Conservation (phyloP, 1,284 basidiomycete species). For the Ustilago esculenta region DNA sequence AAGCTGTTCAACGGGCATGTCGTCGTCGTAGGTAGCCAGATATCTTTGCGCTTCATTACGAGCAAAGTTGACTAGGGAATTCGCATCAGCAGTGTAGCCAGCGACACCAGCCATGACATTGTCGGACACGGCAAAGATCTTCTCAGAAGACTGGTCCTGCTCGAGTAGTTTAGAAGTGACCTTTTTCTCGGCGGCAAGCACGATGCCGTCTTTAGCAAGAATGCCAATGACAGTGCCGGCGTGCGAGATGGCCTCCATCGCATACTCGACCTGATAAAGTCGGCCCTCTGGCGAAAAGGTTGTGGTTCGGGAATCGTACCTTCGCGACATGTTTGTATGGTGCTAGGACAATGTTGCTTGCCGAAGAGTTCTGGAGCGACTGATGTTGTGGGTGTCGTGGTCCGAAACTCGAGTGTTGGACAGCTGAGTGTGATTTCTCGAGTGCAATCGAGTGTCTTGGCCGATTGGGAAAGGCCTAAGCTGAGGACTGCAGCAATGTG, state of each 20-base stretch:
- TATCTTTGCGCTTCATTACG: conserved; percentile 88
- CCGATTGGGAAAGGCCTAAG: too few relatives aligned
- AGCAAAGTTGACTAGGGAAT: conserved; percentile 95
- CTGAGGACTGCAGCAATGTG: too few relatives aligned
- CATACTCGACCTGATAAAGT: conserved; percentile 85
- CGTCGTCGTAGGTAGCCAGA: conserved; percentile 89
- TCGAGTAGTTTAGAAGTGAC: conserved; percentile 97
- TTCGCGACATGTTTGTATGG: conserved; percentile 56
- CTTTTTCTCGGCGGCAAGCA: conserved; percentile 99
- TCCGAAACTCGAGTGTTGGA: too few relatives aligned
- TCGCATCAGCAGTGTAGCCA: conserved; percentile 95
- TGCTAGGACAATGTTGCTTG: neutral
- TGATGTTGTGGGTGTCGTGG: too few relatives aligned
- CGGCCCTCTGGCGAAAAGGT: conserved; percentile 68
- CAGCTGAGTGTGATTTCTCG: too few relatives aligned
- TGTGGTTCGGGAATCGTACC: conserved; percentile 65
- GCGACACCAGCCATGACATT: conserved; percentile 96
- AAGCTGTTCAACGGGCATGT: conserved; percentile 95
- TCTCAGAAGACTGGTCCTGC: conserved; percentile 89
- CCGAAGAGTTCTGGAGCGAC: neutral
- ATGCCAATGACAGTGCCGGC: conserved; percentile 94
- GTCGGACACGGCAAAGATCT: conserved; percentile 82
- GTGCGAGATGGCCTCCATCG: conserved; percentile 98
- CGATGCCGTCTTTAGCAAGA: conserved; percentile 87
- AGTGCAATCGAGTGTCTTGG: too few relatives aligned